Base-by-base conservation (phyloP, 306 rosid species). In the Corylus avellana region DNA sequence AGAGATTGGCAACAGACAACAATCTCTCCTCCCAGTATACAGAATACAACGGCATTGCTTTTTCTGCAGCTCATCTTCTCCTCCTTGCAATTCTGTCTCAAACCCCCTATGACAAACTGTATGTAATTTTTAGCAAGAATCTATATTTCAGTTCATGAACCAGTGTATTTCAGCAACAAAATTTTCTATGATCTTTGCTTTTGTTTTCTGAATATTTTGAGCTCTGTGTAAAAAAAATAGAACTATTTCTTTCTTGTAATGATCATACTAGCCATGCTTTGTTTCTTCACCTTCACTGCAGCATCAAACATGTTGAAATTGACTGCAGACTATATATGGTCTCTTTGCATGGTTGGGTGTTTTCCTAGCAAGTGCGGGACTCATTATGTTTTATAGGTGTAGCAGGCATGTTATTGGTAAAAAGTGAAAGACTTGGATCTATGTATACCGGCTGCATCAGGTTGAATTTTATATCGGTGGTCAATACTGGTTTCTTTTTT, bases 261-360 rank as follows among this genome's bases (percentile, higher is more conserved):
- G 71, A 66, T 51, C 62, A 14, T 62, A 67, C 70, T 80, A n/a
- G 75, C 75, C 44, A 35, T 53, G 39, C 0, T 54, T 61, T 53
- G 22, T 48, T 78, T 74, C 50, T 80, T 5, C 76, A 57, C 58
- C 35, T 67, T 57, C 46, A 47, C 78, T 73, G 73, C 86, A 94
- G 98, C 92, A 37, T 79, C 93, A 82, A 87, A 88, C 87, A 78
- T 94, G 81, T 94, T 96, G 12, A 92, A 80, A 80, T 64, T 94
- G 87, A 86, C 96, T 22, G 91, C 97, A 59, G 96, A 92, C 49
- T 70, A 85, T 29, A 29, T 29, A 2, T 16, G 81, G 86, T 79
- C 86, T 94, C 84, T 46, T 94, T 88, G 96, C 97, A 72, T 94
- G 98, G 98, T 77, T 87, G 73, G 98, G 98, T 46, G 96, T 94